These are phyloP conservation scores for Durusdinium trenchii DNA, from an alignment of 73 alveolate species.

Conservation along the genomic window DNA sequence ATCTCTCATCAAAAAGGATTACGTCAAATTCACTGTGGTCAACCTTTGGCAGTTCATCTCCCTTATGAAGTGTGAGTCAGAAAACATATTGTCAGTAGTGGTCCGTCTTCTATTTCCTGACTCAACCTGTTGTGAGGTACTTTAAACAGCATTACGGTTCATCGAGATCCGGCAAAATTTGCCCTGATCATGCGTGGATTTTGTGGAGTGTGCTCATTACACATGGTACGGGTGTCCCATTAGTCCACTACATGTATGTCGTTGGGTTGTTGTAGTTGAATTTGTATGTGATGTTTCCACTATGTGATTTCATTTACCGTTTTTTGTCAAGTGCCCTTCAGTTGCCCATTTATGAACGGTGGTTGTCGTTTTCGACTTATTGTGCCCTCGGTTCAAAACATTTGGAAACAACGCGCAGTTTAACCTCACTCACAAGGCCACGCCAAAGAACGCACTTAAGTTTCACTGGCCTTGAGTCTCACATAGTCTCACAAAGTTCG, in stretches of 20 bases:
- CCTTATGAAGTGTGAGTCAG: conserved; percentile 23
- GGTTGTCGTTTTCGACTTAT: too few species aligned
- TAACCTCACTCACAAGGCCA: too few species aligned
- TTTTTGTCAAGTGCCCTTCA: not conserved
- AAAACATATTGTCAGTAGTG: conserved; percentile 15
- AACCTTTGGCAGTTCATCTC: not conserved
- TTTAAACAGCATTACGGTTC: not conserved
- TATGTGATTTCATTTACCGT: not conserved
- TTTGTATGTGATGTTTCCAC: not conserved
- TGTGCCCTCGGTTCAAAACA: too few species aligned
- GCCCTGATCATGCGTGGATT: not conserved
- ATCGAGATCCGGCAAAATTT: not conserved
- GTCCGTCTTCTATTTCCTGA: conserved; percentile 37
- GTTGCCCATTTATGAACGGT: not conserved
- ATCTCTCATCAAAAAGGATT: conserved; percentile 27
- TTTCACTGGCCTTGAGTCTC: too few species aligned
- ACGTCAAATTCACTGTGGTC: not conserved
- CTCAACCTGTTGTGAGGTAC: not conserved
- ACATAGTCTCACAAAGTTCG: too few species aligned
- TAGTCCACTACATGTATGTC: not conserved
- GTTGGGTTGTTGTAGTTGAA: not conserved
- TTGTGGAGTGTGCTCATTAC: not conserved
- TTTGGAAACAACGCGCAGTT: too few species aligned
- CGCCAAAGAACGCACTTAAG: too few species aligned
- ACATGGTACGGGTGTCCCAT: not conserved